Percentiles rank a stretch among this genome's conserved stretches.
Conservation (phyloP, 2,329 filamentous ascomycete genomes). For the Nothomitra cinnamomea region DNA sequence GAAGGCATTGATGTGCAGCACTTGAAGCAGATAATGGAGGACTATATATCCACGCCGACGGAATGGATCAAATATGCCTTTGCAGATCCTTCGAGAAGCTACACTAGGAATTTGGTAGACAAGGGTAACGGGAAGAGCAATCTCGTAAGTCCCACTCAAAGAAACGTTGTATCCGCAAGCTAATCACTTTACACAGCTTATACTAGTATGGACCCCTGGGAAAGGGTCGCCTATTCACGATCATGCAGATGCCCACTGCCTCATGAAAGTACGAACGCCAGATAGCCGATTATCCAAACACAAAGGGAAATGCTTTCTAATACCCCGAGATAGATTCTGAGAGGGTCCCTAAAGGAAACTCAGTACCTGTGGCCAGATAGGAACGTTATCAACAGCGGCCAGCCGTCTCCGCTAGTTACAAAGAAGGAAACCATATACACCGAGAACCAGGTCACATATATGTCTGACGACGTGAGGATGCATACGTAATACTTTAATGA, state of each 20-base stretch:
- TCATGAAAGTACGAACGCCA: neutral
- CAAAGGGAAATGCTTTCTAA: slow-evolving; percentile 68
- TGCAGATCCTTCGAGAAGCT: slow-evolving; percentile 49
- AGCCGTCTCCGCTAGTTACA: slow-evolving; percentile 38
- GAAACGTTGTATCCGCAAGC: slow-evolving; percentile 9
- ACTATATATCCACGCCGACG: slow-evolving; percentile 48
- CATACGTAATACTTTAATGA: neutral
- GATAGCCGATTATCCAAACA: slow-evolving; percentile 1
- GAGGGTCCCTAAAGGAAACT: slow-evolving; percentile 64
- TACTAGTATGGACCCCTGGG: slow-evolving; percentile 78
- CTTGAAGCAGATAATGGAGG: slow-evolving; percentile 54
- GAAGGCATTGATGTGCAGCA: slow-evolving; percentile 62
- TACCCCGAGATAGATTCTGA: slow-evolving; percentile 50
- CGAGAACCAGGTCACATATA: slow-evolving; percentile 68
- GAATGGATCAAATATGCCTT: slow-evolving; percentile 67
- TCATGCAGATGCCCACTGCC: slow-evolving; percentile 33
- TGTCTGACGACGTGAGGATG: slow-evolving; percentile 50
- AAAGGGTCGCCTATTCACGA: slow-evolving; percentile 78
- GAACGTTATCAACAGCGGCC: slow-evolving; percentile 26
- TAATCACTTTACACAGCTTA: slow-evolving; percentile 36
- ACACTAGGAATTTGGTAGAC: slow-evolving; percentile 80
- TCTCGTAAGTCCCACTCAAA: slow-evolving; percentile 32
- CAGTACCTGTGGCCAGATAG: slow-evolving; percentile 55
- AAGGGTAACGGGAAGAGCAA: slow-evolving; percentile 74
- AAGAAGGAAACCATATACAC: slow-evolving; percentile 51